These are phyloP conservation scores for Tetracentron sinense DNA, from an alignment of 164 flowering plant genomes.

Conservation along the genomic window DNA sequence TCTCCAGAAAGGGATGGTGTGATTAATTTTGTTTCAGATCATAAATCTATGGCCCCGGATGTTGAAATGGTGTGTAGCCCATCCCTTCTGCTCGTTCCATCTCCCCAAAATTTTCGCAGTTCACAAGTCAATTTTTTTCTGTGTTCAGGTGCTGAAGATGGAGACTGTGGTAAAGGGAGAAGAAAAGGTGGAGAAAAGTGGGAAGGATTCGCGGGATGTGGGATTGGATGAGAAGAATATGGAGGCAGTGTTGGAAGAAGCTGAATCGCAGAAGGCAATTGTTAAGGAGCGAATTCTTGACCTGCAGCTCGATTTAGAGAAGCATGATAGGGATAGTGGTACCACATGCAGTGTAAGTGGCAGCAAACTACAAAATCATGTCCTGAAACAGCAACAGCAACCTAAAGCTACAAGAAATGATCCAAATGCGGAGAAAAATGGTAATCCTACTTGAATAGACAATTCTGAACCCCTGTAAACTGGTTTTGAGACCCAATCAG, in stretches of 20 bases:
- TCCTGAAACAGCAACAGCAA: slow-evolving; percentile 14
- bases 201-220: slow-evolving; percentile 20
- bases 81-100: not conserved
- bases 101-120: no score
- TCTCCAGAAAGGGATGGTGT: slow-evolving; percentile 65
- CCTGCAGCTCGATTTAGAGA: slow-evolving; percentile 61
- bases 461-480: no score
- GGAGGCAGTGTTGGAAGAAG: slow-evolving; percentile 26
- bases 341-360: slow-evolving; percentile 19
- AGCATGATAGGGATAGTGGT: slow-evolving; percentile 35
- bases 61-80: slow-evolving; percentile 44
- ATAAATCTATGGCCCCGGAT: slow-evolving; percentile 34
- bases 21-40: slow-evolving; percentile 31
- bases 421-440: slow-evolving; percentile 46
- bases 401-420: slow-evolving; percentile 25
- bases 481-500: not conserved
- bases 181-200: slow-evolving; percentile 22
- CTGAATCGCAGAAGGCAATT: slow-evolving; percentile 32
- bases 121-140: no score
- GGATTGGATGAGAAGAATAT: slow-evolving; percentile 30
- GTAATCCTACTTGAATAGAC: slow-evolving; percentile 28
- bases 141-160: slow-evolving; percentile 27
- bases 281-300: slow-evolving; percentile 42
- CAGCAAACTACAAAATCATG: not conserved
- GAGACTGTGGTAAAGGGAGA: slow-evolving; percentile 30